Evolutionary conservation across 257 asterid species (phyloP).

Genomic region (Solanum megistacrolobum): DNA sequence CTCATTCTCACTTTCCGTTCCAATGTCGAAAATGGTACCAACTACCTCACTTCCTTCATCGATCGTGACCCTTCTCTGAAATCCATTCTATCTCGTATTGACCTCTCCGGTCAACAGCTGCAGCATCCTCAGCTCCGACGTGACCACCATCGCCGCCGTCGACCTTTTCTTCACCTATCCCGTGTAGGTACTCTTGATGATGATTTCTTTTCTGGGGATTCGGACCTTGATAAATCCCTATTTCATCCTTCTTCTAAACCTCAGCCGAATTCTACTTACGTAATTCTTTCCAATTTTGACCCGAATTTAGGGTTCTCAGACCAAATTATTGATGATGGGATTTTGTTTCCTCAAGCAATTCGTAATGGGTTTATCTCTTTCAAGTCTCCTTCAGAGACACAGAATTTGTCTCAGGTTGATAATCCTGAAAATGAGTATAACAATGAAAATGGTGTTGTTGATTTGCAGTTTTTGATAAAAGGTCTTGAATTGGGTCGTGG

Average conservation of each 20-base stretch:
- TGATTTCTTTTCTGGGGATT: constrained; percentile 84
- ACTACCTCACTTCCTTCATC: constrained; percentile 60
- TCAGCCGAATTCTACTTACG: constrained; percentile 31
- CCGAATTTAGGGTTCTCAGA: constrained; percentile 32
- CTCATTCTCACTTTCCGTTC: constrained; percentile 61
- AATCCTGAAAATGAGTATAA: background rate
- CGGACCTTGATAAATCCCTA: constrained; percentile 67
- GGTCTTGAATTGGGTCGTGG: constrained; percentile 63
- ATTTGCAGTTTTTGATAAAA: constrained; percentile 55
- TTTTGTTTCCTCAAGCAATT: constrained; percentile 23
- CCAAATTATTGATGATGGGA: constrained; percentile 35
- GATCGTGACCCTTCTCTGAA: constrained; percentile 67
- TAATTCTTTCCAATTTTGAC: constrained; percentile 37
- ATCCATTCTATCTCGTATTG: constrained; percentile 68
- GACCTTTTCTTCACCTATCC: constrained; percentile 84
- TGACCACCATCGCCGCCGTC: constrained; percentile 45
- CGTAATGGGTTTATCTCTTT: constrained; percentile 36
- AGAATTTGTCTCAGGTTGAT: background rate
- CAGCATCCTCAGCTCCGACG: constrained; percentile 13
- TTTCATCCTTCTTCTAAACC: constrained; percentile 44
- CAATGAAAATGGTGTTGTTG: constrained; percentile 26
- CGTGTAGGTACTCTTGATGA: constrained; percentile 80
- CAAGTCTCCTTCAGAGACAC: constrained; percentile 20
- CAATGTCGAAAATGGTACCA: constrained; percentile 57
- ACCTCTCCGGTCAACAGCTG: constrained; percentile 21